Evolutionary conservation across 192 early-diverging fungal species (phyloP).

Genomic region (Diversispora eburnea): DNA sequence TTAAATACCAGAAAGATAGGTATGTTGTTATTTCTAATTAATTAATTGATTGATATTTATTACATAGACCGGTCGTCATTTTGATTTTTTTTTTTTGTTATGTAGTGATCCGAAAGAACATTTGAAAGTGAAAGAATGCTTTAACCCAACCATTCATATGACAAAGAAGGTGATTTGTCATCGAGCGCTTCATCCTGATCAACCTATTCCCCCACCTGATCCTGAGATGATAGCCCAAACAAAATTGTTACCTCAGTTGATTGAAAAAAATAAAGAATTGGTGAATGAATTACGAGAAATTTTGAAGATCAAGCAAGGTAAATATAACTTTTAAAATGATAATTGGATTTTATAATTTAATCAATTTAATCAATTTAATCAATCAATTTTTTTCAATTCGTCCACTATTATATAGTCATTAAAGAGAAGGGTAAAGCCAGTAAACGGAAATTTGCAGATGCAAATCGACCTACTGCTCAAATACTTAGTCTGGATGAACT

Average conservation of each 20-base stretch:
- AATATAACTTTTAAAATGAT: not conserved
- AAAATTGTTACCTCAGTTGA: conserved; percentile 40
- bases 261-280: conserved; percentile 39
- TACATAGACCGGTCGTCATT: not conserved
- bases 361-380: not conserved
- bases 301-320: conserved; percentile 58
- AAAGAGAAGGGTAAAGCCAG: conserved; percentile 34
- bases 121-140: conserved; percentile 49
- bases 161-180: conserved; percentile 54
- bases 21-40: conserved; percentile 28
- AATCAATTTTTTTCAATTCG: not conserved
- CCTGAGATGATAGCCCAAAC: conserved; percentile 45
- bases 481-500: conserved; percentile 9
- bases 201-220: conserved; percentile 50
- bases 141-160: conserved; percentile 59
- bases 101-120: conserved; percentile 44
- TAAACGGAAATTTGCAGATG: conserved; percentile 29
- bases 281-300: conserved; percentile 44
- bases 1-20: conserved; percentile 42
- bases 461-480: conserved; percentile 1
- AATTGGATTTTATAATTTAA: not conserved
- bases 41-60: not conserved
- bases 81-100: not conserved
- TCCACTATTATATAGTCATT: conserved; percentile 11
- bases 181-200: conserved; percentile 55